phyloP scores from a whole-genome alignment of 495 filamentous ascomycete genomes.

The Lentithecium fluviatile region DNA sequence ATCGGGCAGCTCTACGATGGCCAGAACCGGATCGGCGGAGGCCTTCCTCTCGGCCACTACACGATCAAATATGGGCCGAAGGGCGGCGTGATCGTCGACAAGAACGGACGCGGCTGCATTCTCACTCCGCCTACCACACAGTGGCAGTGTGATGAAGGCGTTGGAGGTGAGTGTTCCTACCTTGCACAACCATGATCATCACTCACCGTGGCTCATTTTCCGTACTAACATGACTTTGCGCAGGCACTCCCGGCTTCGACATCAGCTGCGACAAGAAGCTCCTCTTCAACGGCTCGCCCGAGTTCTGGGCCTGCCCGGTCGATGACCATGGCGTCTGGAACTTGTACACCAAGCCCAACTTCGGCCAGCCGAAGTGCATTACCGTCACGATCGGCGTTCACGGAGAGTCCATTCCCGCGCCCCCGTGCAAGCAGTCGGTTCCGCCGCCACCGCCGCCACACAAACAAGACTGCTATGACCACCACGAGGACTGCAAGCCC shows the following conservation, averaged over 20 bases:
- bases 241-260: conserved; percentile 35
- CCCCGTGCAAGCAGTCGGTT: not conserved
- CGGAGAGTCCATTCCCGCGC: conserved; percentile 34
- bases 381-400: conserved; percentile 21
- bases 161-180: conserved; percentile 31
- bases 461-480: too few relatives aligned
- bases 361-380: conserved; percentile 28
- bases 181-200: not conserved
- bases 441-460: not conserved
- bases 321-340: conserved; percentile 34
- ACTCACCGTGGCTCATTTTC: not conserved
- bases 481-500: too few relatives aligned
- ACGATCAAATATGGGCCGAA: conserved; percentile 8
- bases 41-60: conserved; percentile 39
- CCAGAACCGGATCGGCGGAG: conserved; percentile 54
- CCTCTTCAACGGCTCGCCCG: conserved; percentile 11
- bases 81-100: conserved; percentile 47
- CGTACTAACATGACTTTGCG: too few relatives aligned
- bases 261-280: conserved; percentile 34
- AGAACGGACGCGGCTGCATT: conserved; percentile 56
- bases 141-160: conserved; percentile 64
- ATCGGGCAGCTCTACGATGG: conserved; percentile 57
- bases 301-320: conserved; percentile 37
- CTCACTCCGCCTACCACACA: conserved; percentile 59
- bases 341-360: conserved; percentile 26